Percentiles rank a stretch among this genome's conserved stretches.
These are phyloP conservation scores for Actinomucor elegans DNA, from an alignment of 371 early-diverging fungal genomes.

Conservation along the genomic window DNA sequence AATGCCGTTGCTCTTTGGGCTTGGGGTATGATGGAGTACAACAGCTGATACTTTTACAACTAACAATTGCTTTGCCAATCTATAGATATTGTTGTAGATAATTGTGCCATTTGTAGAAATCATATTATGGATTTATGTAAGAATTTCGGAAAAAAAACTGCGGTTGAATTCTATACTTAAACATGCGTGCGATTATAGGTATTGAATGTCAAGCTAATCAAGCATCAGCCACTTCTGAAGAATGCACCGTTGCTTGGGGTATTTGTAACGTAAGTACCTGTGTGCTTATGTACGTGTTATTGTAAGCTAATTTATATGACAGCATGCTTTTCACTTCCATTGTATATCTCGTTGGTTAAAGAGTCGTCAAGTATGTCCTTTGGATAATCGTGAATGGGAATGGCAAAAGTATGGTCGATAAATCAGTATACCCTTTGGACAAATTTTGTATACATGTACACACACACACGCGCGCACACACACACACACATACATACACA, in stretches of 20 bases:
- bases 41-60: background rate
- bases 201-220: constrained; percentile 98
- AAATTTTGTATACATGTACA: background rate
- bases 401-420: constrained; percentile 83
- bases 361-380: constrained; percentile 97
- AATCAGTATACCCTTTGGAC: constrained; percentile 2
- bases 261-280: constrained; percentile 94
- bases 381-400: constrained; percentile 99
- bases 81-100: constrained; percentile 98
- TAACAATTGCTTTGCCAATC: background rate
- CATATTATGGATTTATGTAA: constrained; percentile 99
- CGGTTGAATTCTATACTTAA: background rate
- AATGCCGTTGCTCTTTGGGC: constrained; percentile 98
- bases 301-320: constrained; percentile 5
- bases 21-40: constrained; percentile 72
- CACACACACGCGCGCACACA: no score
- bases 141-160: constrained; percentile 8
- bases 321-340: constrained; percentile 99
- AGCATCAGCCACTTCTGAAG: constrained; percentile 88
- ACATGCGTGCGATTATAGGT: no score
- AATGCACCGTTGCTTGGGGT: constrained; percentile 99
- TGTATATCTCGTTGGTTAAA: constrained; percentile 99
- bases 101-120: constrained; percentile 99
- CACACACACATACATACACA: no score
- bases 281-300: no score